Evolutionary conservation across 768 basidiomycete species (phyloP), one percentile per base, ranked within the genome.

Genomic region (Lentinula sp.): DNA sequence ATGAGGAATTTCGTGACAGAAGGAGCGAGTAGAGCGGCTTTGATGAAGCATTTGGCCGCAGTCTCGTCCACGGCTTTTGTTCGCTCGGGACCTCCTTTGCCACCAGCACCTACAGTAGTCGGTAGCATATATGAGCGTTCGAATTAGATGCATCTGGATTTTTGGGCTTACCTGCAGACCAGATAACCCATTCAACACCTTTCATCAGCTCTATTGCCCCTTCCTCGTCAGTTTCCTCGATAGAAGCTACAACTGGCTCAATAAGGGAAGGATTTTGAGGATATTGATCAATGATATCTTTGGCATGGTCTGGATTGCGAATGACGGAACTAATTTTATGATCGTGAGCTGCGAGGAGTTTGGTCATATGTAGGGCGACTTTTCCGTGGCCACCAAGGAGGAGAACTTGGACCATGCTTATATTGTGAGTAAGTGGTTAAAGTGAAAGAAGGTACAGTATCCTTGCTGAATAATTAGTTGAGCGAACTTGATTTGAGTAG

Each of bases 1-100:
- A 60, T 60, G 13, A 60, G 59, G 50, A 60, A 60, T 52, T 60
- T 60, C 37, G 50, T 60, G 5, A 60, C 59, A 28, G 59, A 51
- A n/a, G 59, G 59, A 33, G 50, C 46, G 20, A 18, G 13, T 23
- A 60, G 37, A 16, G 59, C 48, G 0, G 59, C 59, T 15, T 35
- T 60, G n/a, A 60, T 60, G 59, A 60, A 60, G n/a, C 50, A 36
- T 41, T 60, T 60, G 28, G 59, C 59, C 4, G 59, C 59, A 23
- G 28, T 18, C 42, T 60, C 59, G 15, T 60, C 59, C 3, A 60
- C 59, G 6, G 49, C 49, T 52, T 60, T 60, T 18, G 59, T 60
- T 42, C 59, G 59, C 16, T 60, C 59, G 3, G 50, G 33, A 18
- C 49, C 59, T 16, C 59, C 59, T 42, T 60, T 60, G 7, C 59